Percentiles rank a stretch among this genome's conserved stretches.
These are phyloP conservation scores for Barnettozyma sp. DNA, from an alignment of 805 yeast genomes.

Conservation along the genomic window DNA sequence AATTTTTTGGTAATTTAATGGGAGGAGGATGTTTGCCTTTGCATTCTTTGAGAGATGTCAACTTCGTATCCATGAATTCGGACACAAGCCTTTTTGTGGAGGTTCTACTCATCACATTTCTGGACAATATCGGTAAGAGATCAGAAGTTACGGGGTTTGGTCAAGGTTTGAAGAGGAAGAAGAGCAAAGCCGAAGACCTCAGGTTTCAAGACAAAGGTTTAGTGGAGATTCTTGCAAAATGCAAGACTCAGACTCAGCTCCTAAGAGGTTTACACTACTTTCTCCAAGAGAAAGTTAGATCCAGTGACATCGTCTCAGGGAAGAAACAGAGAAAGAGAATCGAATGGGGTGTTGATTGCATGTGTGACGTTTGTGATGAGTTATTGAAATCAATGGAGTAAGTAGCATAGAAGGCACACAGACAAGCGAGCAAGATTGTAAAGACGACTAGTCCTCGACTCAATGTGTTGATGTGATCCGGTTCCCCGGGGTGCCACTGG, in stretches of 20 bases:
- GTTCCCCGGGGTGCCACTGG: background rate
- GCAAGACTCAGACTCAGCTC: constrained; percentile 51
- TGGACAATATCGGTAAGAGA: constrained; percentile 57
- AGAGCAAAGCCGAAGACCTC: constrained; percentile 29
- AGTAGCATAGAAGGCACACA: no score
- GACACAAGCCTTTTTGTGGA: constrained; percentile 69
- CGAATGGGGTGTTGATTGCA: constrained; percentile 57
- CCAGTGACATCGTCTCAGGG: constrained; percentile 44
- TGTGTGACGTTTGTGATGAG: constrained; percentile 48
- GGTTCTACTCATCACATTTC: constrained; percentile 58
- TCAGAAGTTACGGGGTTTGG: constrained; percentile 37
- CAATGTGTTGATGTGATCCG: background rate
- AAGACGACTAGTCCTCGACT: no score
- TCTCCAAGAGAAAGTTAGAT: constrained; percentile 39
- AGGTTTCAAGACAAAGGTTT: constrained; percentile 42
- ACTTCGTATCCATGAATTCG: constrained; percentile 55
- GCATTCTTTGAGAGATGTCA: constrained; percentile 64
- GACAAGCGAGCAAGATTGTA: no score
- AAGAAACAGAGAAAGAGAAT: constrained; percentile 50
- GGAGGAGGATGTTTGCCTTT: constrained; percentile 69
- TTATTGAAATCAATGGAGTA: constrained; percentile 22
- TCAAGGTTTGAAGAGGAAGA: constrained; percentile 26
- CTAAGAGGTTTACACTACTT: constrained; percentile 64
- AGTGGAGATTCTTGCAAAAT: constrained; percentile 44
- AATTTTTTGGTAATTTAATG: constrained; percentile 71